Percentiles rank a stretch among this genome's conserved stretches.
Evolutionary conservation across 495 filamentous ascomycete genomes (phyloP).

Genomic region (Parachaetomium inaequale): DNA sequence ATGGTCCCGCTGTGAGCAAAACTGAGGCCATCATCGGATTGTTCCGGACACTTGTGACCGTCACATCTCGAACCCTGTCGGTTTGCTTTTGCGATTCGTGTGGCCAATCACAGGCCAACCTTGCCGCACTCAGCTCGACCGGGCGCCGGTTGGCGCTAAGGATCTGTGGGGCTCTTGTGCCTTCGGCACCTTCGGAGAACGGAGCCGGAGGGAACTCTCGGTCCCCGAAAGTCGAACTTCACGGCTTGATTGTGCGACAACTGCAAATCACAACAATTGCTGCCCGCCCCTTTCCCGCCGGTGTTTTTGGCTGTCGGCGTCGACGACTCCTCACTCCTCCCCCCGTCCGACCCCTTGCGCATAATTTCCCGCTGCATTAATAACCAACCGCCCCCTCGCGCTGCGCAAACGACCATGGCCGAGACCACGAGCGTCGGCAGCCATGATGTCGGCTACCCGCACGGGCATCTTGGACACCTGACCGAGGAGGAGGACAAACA

Average conservation of each 20-base stretch:
- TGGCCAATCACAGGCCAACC: background rate
- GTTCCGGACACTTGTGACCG: too few relatives aligned
- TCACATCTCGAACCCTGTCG: background rate
- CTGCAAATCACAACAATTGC: background rate
- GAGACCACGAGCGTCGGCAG: constrained; percentile 26
- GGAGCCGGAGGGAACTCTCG: background rate
- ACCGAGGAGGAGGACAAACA: constrained; percentile 62
- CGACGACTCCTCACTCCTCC: background rate
- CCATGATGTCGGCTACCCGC: constrained; percentile 51
- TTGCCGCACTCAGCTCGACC: background rate
- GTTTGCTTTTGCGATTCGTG: background rate
- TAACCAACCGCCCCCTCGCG: background rate
- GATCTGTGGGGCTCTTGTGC: background rate
- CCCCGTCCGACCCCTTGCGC: background rate
- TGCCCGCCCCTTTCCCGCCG: too few relatives aligned
- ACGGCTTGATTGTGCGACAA: background rate
- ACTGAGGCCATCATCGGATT: too few relatives aligned
- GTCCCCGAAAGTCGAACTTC: background rate
- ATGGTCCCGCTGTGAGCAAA: too few relatives aligned
- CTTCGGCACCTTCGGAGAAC: constrained; percentile 5
- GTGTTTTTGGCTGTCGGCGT: background rate
- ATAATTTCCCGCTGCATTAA: background rate
- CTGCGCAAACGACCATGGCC: constrained; percentile 7
- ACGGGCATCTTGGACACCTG: constrained; percentile 72
- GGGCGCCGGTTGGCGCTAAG: background rate